Evolutionary conservation across 1,284 basidiomycete species (phyloP), one percentile per base, ranked within the genome.

Genomic region (Microbotryum intermedium): DNA sequence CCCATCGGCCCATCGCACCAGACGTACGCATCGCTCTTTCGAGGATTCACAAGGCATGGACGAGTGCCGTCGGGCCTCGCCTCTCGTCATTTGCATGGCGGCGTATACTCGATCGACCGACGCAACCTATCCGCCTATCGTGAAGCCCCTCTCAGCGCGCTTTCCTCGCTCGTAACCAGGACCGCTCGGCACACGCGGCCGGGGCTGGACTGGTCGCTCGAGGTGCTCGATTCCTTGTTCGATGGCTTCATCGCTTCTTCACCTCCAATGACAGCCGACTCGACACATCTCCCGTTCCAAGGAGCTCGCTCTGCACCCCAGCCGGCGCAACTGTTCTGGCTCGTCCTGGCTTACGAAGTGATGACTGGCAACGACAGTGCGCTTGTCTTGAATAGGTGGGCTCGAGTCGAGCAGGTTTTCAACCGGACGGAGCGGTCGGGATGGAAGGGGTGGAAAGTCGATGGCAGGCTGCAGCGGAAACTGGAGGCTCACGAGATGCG

Each of bases 261-360:
- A 4, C 57, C 63, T 1, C 54, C 66, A 4, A 23, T 48, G 6
- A 21, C 58, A 7, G 30, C 58, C 1, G n/a, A 20, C 3, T 9
- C 49, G 10, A 20, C 49, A 6, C 43, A 8, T 4, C 51, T 50
- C 6, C 60, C 61, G 1, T 58, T 55, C 49, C 13, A 28, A 20
- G 66, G 64, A 21, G 16, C 44, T 0, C 61, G 66, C 20, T 55
- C 64, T 3, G 61, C 67, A 20, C 65, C 67, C 2, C 53, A 53
- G 10, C n/a, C 55, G 0, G 50, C 55, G 25, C 30, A 59, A 46
- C 16, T 68, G 6, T 68, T 34, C 29, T 64, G 62, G 60, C 10
- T 66, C 28, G 45, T 68, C 28, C 18, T 59, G n/a, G 66, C 66
- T 9, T 66, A 67, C 56, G 61, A 64, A 29, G 51, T 52, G 25